Conservation (phyloP, 2,329 filamentous ascomycete species). For the Didymella exigua region DNA sequence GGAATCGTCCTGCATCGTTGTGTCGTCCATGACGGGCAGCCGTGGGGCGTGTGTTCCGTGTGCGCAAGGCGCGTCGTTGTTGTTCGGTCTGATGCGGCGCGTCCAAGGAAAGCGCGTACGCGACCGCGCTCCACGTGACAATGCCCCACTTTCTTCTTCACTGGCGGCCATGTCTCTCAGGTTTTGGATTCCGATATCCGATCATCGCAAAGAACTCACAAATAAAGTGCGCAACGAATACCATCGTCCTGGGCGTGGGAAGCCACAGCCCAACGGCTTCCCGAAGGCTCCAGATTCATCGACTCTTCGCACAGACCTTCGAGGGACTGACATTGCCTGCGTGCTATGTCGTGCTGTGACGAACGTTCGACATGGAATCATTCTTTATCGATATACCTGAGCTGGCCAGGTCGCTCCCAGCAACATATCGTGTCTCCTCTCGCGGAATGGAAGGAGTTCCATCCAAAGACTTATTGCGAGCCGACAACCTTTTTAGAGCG, state of each 20-base stretch:
- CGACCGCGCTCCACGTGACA: conserved; percentile 12
- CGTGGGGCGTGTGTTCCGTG: conserved; percentile 6
- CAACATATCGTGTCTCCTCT: not conserved
- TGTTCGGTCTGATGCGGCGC: conserved; percentile 7
- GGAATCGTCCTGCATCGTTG: conserved; percentile 36
- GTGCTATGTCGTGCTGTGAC: not conserved
- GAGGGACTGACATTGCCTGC: not conserved
- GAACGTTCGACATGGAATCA: not conserved
- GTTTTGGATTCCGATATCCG: too few relatives aligned
- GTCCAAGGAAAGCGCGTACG: conserved; percentile 11
- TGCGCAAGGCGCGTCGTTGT: conserved; percentile 11
- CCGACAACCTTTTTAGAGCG: not conserved
- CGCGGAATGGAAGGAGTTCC: not conserved
- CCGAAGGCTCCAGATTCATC: too few relatives aligned
- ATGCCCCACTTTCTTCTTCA: not conserved
- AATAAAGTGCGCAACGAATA: too few relatives aligned
- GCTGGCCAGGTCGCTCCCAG: not conserved
- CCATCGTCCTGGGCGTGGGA: too few relatives aligned
- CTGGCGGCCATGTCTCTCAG: not conserved
- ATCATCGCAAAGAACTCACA: too few relatives aligned
- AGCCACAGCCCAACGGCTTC: too few relatives aligned
- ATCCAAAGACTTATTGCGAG: not conserved
- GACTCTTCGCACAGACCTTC: too few relatives aligned
- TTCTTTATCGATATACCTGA: not conserved
- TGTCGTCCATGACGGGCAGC: conserved; percentile 39